These are phyloP conservation scores for Penicillium janthinellum DNA, from an alignment of 2,329 filamentous ascomycete species.

Conservation along the genomic window DNA sequence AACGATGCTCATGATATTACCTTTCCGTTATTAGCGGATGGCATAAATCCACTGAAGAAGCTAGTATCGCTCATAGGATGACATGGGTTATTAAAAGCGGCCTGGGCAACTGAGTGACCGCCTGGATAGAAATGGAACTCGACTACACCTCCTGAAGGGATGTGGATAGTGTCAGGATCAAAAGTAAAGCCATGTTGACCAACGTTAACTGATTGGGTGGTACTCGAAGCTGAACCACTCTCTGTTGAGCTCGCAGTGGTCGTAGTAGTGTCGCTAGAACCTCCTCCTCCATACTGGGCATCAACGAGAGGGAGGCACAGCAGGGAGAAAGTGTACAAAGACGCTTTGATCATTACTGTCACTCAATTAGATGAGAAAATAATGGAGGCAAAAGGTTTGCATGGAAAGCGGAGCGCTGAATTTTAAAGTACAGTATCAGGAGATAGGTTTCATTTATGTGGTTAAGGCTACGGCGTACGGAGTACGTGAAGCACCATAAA, in stretches of 20 bases:
- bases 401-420: not conserved
- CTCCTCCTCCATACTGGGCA: constrained; percentile 10
- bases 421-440: not conserved
- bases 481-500: no score
- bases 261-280: constrained; percentile 1
- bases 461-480: not conserved
- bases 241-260: constrained; percentile 6
- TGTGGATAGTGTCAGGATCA: constrained; percentile 48
- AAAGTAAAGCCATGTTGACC: constrained; percentile 48
- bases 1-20: constrained; percentile 2
- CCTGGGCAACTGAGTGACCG: constrained; percentile 55
- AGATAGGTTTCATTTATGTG: not conserved
- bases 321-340: not conserved
- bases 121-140: constrained; percentile 57
- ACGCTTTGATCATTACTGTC: constrained; percentile 7
- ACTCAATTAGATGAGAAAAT: not conserved
- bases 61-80: constrained; percentile 42
- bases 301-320: not conserved
- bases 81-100: constrained; percentile 54
- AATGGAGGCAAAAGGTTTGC: not conserved
- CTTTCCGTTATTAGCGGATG: constrained; percentile 1
- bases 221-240: constrained; percentile 2
- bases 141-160: constrained; percentile 51
- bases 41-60: constrained; percentile 53
- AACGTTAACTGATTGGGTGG: constrained; percentile 46